Conservation (phyloP, 1,284 basidiomycete species). For the Cryptococcus deneoformans region DNA sequence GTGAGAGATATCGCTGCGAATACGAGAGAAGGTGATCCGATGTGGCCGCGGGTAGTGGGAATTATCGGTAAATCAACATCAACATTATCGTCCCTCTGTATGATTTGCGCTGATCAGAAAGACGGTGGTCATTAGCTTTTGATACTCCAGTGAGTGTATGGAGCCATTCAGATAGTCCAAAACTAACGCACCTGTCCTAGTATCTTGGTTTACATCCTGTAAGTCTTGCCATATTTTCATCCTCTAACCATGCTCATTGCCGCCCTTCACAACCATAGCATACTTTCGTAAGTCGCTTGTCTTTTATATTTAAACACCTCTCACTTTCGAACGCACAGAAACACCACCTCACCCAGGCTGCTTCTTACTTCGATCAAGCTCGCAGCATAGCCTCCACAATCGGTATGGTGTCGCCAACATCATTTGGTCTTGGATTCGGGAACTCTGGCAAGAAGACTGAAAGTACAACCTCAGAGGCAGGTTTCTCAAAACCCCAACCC, state of each 20-base stretch:
- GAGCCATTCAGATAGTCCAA: neutral
- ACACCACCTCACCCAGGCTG: constrained; percentile 73
- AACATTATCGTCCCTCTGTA: neutral
- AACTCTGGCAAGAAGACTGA: constrained; percentile 46
- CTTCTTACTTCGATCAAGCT: constrained; percentile 68
- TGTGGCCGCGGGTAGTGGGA: constrained; percentile 47
- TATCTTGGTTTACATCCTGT: constrained; percentile 81
- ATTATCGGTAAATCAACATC: constrained; percentile 32
- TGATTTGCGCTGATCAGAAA: neutral
- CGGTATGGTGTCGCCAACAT: constrained; percentile 59
- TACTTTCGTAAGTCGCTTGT: constrained; percentile 28
- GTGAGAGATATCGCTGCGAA: constrained; percentile 64
- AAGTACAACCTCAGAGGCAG: constrained; percentile 19
- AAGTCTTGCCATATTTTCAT: neutral
- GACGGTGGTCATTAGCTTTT: constrained; percentile 58
- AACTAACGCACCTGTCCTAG: constrained; percentile 49
- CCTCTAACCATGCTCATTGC: neutral
- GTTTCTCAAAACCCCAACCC: constrained; percentile 13
- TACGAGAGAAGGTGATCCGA: constrained; percentile 32
- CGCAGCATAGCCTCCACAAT: constrained; percentile 54
- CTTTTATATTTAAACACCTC: neutral
- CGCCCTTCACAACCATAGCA: constrained; percentile 21
- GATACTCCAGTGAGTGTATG: constrained; percentile 74
- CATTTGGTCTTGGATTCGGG: constrained; percentile 45
- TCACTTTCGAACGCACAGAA: constrained; percentile 51